phyloP scores from a whole-genome alignment of 352 stramenopile species.

The Pythium dissimile region DNA sequence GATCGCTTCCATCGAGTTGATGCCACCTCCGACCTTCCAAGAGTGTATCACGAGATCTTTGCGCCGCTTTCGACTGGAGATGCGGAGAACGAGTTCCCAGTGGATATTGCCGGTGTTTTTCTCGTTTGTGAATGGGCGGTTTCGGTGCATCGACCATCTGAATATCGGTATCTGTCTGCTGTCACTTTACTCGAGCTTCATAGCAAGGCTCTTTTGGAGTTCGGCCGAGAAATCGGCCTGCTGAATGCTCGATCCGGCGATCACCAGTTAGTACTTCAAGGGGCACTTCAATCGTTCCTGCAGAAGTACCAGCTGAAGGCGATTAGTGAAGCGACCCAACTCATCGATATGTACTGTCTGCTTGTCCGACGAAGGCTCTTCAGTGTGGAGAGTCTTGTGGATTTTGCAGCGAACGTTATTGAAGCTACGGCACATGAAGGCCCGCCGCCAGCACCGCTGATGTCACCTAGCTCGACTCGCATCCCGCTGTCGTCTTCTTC shows the following conservation, averaged over 20 bases:
- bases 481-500: background rate
- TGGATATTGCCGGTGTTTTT: slow-evolving; percentile 69
- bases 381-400: slow-evolving; percentile 66
- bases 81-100: slow-evolving; percentile 40
- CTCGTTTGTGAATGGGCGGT: slow-evolving; percentile 84
- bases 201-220: slow-evolving; percentile 55
- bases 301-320: slow-evolving; percentile 70
- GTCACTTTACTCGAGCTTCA: slow-evolving; percentile 83
- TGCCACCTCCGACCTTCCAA: slow-evolving; percentile 58
- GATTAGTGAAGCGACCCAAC: slow-evolving; percentile 72
- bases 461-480: slow-evolving; percentile 21
- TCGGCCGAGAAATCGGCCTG: slow-evolving; percentile 51
- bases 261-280: slow-evolving; percentile 71
- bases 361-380: slow-evolving; percentile 70
- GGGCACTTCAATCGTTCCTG: slow-evolving; percentile 71
- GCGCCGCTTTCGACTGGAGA: slow-evolving; percentile 38
- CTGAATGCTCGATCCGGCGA: slow-evolving; percentile 39
- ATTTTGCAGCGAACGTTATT: slow-evolving; percentile 57
- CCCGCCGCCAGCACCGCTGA: slow-evolving; percentile 2
- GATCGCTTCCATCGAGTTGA: slow-evolving; percentile 81
- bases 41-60: slow-evolving; percentile 77
- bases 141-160: slow-evolving; percentile 69
- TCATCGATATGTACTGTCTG: slow-evolving; percentile 83
- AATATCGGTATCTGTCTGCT: slow-evolving; percentile 80
- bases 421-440: slow-evolving; percentile 27